These are phyloP conservation scores for Pulveroboletus ravenelii DNA, from an alignment of 768 basidiomycete genomes.

Conservation along the genomic window DNA sequence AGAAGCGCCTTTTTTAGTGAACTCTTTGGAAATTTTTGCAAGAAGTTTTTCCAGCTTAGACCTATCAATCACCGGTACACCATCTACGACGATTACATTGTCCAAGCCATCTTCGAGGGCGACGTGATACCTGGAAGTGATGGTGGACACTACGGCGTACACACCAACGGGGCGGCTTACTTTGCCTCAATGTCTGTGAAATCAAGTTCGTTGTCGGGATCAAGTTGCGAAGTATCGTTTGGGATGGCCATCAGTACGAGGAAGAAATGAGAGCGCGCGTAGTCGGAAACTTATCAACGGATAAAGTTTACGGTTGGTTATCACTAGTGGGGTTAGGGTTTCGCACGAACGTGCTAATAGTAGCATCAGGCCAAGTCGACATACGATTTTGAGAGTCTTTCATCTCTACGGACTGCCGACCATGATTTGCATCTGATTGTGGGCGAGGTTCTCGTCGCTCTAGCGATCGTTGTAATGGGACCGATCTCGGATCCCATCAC, in stretches of 20 bases:
- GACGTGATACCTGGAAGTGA: constrained; percentile 69
- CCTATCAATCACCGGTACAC: constrained; percentile 85
- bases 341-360: constrained; percentile 11
- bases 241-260: constrained; percentile 43
- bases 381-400: no score
- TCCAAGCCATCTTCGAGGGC: constrained; percentile 84
- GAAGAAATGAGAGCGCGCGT: neutral
- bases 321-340: constrained; percentile 4
- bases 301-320: neutral
- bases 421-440: no score
- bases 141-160: constrained; percentile 4
- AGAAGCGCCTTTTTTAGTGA: constrained; percentile 72
- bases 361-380: no score
- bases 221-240: constrained; percentile 27
- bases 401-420: no score
- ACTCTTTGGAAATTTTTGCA: constrained; percentile 77
- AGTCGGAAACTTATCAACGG: neutral
- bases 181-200: constrained; percentile 86
- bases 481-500: neutral
- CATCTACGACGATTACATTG: constrained; percentile 89
- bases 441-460: neutral
- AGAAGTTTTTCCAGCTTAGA: constrained; percentile 80
- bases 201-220: constrained; percentile 67
- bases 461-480: neutral
- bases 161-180: constrained; percentile 37